A percentile compares a stretch with the other conserved stretches of the same genome.
Conservation (phyloP, 345 rosid genomes). For the Brassica rapa region DNA sequence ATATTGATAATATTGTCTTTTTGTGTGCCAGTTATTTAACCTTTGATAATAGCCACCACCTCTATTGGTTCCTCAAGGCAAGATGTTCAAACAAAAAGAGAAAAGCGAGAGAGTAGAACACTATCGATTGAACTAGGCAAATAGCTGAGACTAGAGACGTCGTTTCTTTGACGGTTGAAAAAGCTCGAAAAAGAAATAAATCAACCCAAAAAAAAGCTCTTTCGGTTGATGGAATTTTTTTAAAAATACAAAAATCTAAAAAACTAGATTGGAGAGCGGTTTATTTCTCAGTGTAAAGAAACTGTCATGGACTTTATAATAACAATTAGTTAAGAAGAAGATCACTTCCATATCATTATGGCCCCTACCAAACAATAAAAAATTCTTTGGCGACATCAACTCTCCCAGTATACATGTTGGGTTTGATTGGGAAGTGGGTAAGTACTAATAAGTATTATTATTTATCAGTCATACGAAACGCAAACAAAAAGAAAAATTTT, state of each 20-base stretch:
- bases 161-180: constrained; percentile 42
- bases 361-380: constrained; percentile 37
- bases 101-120: background rate
- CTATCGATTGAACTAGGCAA: constrained; percentile 21
- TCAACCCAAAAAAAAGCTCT: constrained; percentile 35
- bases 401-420: background rate
- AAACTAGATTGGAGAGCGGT: constrained; percentile 24
- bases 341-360: constrained; percentile 44
- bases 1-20: background rate
- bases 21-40: background rate
- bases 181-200: constrained; percentile 33
- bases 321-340: constrained; percentile 26
- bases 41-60: background rate
- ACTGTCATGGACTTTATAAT: constrained; percentile 18
- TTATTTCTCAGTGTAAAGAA: constrained; percentile 23
- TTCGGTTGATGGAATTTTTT: constrained; percentile 45
- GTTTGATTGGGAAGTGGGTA: background rate
- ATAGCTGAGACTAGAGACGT: constrained; percentile 30
- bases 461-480: background rate
- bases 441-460: background rate
- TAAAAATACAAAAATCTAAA: constrained; percentile 14
- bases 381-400: constrained; percentile 28
- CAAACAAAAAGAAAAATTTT: background rate
- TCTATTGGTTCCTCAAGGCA: constrained; percentile 22
- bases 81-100: background rate